phyloP scores from a whole-genome alignment of 1,284 basidiomycete species.

The Pulveroboletus sp. region DNA sequence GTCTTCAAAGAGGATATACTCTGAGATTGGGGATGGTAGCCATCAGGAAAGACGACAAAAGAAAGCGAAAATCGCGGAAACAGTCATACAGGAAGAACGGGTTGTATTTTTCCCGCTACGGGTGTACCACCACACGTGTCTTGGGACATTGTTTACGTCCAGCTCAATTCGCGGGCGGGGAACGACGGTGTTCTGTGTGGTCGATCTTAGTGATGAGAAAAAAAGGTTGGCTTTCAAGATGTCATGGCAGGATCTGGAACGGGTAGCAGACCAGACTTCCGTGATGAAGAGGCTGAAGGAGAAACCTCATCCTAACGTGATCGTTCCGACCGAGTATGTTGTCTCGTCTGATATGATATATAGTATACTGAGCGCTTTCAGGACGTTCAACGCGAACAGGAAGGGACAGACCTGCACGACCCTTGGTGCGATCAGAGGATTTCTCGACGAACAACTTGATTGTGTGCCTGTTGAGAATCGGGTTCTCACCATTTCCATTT shows the following conservation, averaged over 20 bases:
- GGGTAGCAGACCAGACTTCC: background rate
- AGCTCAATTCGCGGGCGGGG: conserved; percentile 18
- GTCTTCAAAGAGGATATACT: background rate
- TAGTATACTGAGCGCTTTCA: background rate
- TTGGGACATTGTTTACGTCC: conserved; percentile 9
- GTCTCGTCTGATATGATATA: background rate
- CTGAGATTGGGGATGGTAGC: background rate
- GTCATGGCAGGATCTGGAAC: conserved; percentile 17
- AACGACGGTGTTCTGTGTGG: conserved; percentile 9
- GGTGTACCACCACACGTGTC: conserved; percentile 2
- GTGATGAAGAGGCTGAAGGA: background rate
- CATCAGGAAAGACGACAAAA: background rate
- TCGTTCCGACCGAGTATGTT: conserved; percentile 3
- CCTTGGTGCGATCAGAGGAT: background rate
- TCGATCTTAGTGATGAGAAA: background rate
- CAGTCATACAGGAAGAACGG: background rate
- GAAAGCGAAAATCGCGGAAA: background rate
- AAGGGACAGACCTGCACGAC: conserved; percentile 3
- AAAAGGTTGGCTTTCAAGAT: conserved; percentile 8
- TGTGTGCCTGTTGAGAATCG: background rate
- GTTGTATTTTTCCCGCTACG: background rate
- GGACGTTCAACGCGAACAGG: background rate
- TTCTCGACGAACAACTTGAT: background rate
- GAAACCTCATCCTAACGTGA: background rate
- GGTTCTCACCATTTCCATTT: background rate